Evolutionary conservation across 208 protist species (phyloP), one percentile per base, ranked within the genome.

Genomic region (Leptomonas seymouri): DNA sequence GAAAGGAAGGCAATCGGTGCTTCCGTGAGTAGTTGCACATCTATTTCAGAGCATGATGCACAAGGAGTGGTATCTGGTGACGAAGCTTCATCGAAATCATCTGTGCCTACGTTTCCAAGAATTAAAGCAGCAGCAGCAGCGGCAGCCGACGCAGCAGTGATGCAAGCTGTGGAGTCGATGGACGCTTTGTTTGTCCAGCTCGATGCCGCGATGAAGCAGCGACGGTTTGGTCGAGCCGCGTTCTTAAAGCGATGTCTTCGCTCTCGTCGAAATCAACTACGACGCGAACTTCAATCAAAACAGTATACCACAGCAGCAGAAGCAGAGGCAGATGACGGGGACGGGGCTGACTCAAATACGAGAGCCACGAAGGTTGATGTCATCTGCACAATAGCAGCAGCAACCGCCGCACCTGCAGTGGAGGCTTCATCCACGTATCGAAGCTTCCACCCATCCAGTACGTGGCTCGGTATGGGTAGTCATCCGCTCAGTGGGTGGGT

Each of bases 371-470:
- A 3, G 34, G 9, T 39, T 3, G 34, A 39, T 9, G 34, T 9
- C 34, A 39, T 39, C n/a, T 39, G 34, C 34, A 39, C 45, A 56
- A 65, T 14, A 30, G 12, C n/a, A 64, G 48, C 9, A 39, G 34
- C 16, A 12, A 39, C n/a, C 11, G 18, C 44, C 44, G 15, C 20
- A 21, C 44, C 46, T 27, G 31, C 15, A 34, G 23, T n/a, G 56
- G 23, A 25, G 56, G 59, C 27, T 46, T 57, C 27, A 50, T 57
- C 61, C 51, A 42, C 42, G 0, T 84, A 81, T 45, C 58, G 28
- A 7, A 85, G 76, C 63, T 84, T 84, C 68, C 76, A 83, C 60
- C 83, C 83, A 9, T 58, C 80, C 30, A 70, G 75, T 7, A 72
- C 69, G 21, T 72, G 64, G 58, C 64, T 89, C 39, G 76, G 80